Evolutionary conservation across 441 rosid genomes (phyloP).

Genomic region (Populus hybrid): DNA sequence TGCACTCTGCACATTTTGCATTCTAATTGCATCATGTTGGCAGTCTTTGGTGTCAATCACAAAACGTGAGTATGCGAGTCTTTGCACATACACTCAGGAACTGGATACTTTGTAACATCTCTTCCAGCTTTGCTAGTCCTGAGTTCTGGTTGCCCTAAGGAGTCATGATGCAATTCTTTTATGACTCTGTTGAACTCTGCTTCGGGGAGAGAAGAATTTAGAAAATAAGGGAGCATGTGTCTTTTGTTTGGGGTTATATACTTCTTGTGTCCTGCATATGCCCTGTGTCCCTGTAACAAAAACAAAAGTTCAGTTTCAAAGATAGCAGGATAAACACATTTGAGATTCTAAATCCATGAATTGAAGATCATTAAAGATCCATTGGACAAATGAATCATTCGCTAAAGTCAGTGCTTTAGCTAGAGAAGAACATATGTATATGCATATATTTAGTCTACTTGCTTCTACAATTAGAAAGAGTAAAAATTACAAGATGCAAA

Average conservation of each 20-base stretch:
- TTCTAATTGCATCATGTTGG: background rate
- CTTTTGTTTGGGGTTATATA: slow-evolving; percentile 84
- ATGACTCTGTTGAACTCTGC: slow-evolving; percentile 64
- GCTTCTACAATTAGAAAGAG: background rate
- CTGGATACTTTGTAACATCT: slow-evolving; percentile 79
- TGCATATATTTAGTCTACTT: background rate
- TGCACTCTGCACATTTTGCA: background rate
- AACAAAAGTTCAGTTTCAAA: slow-evolving; percentile 12
- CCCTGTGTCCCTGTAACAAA: slow-evolving; percentile 71
- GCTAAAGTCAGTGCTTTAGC: background rate
- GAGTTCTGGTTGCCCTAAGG: slow-evolving; percentile 82
- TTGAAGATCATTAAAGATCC: background rate
- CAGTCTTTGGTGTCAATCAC: slow-evolving; percentile 10
- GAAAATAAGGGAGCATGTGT: slow-evolving; percentile 83
- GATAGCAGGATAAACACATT: background rate
- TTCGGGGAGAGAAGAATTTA: slow-evolving; percentile 61
- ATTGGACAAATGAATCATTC: background rate
- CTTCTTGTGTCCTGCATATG: slow-evolving; percentile 90
- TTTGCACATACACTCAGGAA: slow-evolving; percentile 88
- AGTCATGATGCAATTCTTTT: slow-evolving; percentile 62
- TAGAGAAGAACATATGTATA: background rate
- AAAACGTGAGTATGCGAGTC: slow-evolving; percentile 11
- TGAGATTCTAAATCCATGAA: background rate
- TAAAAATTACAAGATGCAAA: background rate
- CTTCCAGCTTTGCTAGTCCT: slow-evolving; percentile 64